phyloP scores from a whole-genome alignment of 73 alveolate species.

The Stentor roeselii region DNA sequence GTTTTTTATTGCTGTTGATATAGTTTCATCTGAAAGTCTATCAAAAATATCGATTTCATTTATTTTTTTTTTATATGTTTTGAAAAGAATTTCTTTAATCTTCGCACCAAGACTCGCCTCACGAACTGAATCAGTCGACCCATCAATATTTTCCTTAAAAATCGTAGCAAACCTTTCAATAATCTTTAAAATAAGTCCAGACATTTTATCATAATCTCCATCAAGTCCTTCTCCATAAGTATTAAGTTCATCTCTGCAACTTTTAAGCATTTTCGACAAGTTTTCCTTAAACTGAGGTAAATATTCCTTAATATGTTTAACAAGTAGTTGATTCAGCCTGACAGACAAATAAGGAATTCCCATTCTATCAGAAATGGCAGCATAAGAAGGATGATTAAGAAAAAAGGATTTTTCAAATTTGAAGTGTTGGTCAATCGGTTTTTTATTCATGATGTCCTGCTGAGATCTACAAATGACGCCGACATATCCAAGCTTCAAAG shows the following conservation, averaged over 20 bases:
- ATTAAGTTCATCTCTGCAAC: neutral
- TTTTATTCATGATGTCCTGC: conserved; percentile 67
- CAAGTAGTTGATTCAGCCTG: conserved; percentile 37
- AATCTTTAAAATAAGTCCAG: neutral
- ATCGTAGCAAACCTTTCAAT: neutral
- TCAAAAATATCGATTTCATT: conserved; percentile 66
- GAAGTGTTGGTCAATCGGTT: conserved; percentile 66
- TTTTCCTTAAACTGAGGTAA: conserved; percentile 43
- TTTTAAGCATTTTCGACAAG: neutral
- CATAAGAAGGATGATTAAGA: conserved; percentile 59
- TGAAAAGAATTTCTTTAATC: neutral
- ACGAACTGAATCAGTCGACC: too few species aligned
- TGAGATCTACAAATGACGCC: conserved; percentile 91
- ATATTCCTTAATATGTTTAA: conserved; percentile 40
- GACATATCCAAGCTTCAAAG: conserved; percentile 90
- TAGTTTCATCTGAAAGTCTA: conserved; percentile 59
- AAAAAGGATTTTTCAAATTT: conserved; percentile 65
- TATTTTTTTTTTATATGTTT: conserved; percentile 44
- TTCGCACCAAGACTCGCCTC: neutral
- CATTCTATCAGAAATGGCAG: conserved; percentile 40
- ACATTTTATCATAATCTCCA: neutral
- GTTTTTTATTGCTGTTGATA: conserved; percentile 67
- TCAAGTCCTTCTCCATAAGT: conserved; percentile 11
- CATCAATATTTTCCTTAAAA: neutral
- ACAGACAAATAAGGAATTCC: conserved; percentile 44